Percentiles rank a stretch among this genome's conserved stretches.
phyloP scores from a whole-genome alignment of 495 filamentous ascomycete species.

The Aspergillus ostianus region DNA sequence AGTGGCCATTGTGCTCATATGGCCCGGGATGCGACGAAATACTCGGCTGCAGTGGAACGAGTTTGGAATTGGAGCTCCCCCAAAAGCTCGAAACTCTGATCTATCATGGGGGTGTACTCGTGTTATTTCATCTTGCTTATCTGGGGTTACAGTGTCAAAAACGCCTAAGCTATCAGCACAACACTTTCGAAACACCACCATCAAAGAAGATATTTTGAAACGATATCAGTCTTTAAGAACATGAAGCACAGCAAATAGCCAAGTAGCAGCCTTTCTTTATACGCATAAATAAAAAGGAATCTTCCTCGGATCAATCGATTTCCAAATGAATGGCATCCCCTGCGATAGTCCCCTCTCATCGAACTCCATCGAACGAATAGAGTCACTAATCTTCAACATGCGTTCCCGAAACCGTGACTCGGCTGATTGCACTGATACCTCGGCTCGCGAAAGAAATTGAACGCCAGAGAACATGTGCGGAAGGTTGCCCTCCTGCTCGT shows the following conservation, averaged over 20 bases:
- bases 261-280: neutral
- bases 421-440: neutral
- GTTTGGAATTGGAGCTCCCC: neutral
- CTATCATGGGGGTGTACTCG: no score
- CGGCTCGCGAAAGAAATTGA: neutral
- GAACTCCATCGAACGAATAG: slow-evolving; percentile 1
- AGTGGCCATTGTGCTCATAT: slow-evolving; percentile 7
- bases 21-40: neutral
- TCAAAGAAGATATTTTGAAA: no score
- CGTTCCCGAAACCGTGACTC: neutral
- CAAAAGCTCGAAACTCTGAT: neutral
- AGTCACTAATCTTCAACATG: slow-evolving; percentile 5
- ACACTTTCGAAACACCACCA: no score
- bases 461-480: neutral
- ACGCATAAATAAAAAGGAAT: slow-evolving; percentile 11
- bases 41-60: neutral
- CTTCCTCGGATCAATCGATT: slow-evolving; percentile 6
- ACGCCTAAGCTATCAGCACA: no score
- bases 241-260: no score
- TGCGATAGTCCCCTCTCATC: neutral
- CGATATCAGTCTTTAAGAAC: no score
- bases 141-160: no score
- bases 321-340: slow-evolving; percentile 10
- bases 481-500: neutral
- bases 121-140: no score